phyloP scores from a whole-genome alignment of 352 stramenopile genomes.

The Aphanomyces cochlioides region DNA sequence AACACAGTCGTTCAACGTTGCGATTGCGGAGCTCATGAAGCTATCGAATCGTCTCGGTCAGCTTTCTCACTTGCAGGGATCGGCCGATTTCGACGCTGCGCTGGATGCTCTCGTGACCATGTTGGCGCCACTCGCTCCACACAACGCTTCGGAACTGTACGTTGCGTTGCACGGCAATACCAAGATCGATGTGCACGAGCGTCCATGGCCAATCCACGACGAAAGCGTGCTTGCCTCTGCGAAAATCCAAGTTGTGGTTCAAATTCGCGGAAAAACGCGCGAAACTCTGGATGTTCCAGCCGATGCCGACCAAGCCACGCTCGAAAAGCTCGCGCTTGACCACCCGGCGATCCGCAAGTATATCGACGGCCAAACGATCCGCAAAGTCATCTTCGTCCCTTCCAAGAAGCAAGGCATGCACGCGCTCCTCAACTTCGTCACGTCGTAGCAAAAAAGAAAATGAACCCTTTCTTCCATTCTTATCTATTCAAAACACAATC shows the following conservation, averaged over 20 bases:
- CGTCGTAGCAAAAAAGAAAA: too few species aligned
- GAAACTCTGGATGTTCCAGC: constrained; percentile 64
- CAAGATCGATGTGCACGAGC: constrained; percentile 53
- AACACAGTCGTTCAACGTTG: constrained; percentile 85
- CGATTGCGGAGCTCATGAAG: constrained; percentile 89
- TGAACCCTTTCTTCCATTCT: too few species aligned
- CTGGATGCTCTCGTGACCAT: constrained; percentile 67
- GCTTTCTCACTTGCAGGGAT: constrained; percentile 39
- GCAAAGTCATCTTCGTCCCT: constrained; percentile 73
- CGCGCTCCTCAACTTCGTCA: constrained; percentile 76
- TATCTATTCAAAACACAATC: background rate
- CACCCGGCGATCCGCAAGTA: constrained; percentile 62
- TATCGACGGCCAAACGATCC: constrained; percentile 55
- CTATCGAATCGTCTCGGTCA: constrained; percentile 78
- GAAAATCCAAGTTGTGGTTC: constrained; percentile 77
- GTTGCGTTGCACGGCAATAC: constrained; percentile 33
- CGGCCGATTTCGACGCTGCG: constrained; percentile 47
- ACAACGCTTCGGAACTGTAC: constrained; percentile 80
- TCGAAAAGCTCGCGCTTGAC: constrained; percentile 49
- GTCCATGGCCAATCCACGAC: constrained; percentile 59
- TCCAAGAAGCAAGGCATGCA: constrained; percentile 76
- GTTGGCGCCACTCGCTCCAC: constrained; percentile 71
- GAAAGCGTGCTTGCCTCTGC: constrained; percentile 50
- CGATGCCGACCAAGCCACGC: constrained; percentile 54
- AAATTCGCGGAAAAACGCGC: constrained; percentile 72